phyloP scores from a whole-genome alignment of 805 yeast species.

The Saturnispora zaruensis region DNA sequence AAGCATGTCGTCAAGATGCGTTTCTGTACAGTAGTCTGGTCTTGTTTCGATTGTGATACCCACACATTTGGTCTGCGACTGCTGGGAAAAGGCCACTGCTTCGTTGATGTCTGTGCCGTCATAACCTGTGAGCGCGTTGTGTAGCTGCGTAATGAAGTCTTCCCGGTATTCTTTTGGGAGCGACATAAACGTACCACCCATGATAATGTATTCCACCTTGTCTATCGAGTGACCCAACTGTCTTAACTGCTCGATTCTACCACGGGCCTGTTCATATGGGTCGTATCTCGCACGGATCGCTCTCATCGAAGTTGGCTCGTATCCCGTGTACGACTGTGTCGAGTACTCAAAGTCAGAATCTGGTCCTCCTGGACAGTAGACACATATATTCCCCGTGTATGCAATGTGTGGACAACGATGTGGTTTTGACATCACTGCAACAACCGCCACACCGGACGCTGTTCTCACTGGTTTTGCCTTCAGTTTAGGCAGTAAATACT shows the following conservation, averaged over 20 bases:
- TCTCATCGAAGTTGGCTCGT: conserved; percentile 98
- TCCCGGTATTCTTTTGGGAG: conserved; percentile 86
- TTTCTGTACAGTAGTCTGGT: conserved; percentile 96
- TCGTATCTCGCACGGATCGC: conserved; percentile 98
- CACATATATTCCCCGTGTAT: conserved; percentile 97
- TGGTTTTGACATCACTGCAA: conserved; percentile 98
- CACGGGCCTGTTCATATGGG: conserved; percentile 97
- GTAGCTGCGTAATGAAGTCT: conserved; percentile 77
- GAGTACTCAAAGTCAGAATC: conserved; percentile 97
- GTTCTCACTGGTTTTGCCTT: conserved; percentile 99
- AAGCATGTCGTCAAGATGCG: conserved; percentile 92
- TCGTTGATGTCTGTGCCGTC: conserved; percentile 83
- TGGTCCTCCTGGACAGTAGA: conserved; percentile 98
- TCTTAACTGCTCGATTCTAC: conserved; percentile 90
- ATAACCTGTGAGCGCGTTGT: conserved; percentile 91
- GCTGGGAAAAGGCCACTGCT: conserved; percentile 85
- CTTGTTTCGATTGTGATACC: conserved; percentile 98
- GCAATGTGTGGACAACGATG: conserved; percentile 99
- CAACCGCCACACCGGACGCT: conserved; percentile 97
- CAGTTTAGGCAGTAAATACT: conserved; percentile 81
- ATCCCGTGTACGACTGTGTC: conserved; percentile 96
- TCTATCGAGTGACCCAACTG: conserved; percentile 95
- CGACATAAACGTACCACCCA: conserved; percentile 99
- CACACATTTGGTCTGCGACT: conserved; percentile 91
- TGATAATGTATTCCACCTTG: conserved; percentile 92